Percentiles rank a stretch among this genome's conserved stretches.
Evolutionary conservation across 2,329 filamentous ascomycete genomes (phyloP).

Genomic region (Diaporthe citri): DNA sequence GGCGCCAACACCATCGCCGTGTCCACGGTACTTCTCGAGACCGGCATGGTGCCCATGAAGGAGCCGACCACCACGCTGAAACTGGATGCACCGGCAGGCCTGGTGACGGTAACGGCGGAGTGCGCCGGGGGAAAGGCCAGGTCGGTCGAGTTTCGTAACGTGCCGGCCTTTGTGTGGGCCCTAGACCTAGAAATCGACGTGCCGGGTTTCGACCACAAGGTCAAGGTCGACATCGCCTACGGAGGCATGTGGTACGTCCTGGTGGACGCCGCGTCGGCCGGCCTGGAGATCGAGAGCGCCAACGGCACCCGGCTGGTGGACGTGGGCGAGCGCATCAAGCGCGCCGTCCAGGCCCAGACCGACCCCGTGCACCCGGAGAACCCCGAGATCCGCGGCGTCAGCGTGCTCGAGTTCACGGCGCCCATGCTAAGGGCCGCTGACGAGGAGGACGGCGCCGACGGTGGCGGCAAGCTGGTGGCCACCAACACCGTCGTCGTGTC

Average conservation of each 20-base stretch:
- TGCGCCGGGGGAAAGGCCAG: background rate
- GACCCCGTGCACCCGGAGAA: background rate
- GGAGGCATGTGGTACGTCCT: constrained; percentile 11
- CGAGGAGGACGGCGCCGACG: background rate
- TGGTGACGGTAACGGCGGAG: background rate
- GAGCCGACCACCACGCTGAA: constrained; percentile 3
- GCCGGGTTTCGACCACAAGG: background rate
- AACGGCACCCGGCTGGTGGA: background rate
- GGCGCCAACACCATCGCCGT: constrained; percentile 1
- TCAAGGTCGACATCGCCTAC: constrained; percentile 6
- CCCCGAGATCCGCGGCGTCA: background rate
- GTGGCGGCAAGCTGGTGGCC: background rate
- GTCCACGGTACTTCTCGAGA: constrained; percentile 6
- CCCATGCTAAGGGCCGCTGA: background rate
- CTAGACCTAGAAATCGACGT: background rate
- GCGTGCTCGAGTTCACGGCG: background rate
- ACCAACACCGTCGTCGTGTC: background rate
- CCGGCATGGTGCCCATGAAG: constrained; percentile 16
- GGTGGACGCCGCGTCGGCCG: constrained; percentile 8
- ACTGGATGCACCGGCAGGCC: background rate
- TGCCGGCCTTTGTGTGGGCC: background rate
- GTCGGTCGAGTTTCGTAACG: background rate
- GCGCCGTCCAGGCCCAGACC: background rate
- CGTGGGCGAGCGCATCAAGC: constrained; percentile 11
- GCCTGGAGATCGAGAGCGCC: background rate